Base-by-base conservation (phyloP, 106 monocot species). In the Narthecium ossifragum region DNA sequence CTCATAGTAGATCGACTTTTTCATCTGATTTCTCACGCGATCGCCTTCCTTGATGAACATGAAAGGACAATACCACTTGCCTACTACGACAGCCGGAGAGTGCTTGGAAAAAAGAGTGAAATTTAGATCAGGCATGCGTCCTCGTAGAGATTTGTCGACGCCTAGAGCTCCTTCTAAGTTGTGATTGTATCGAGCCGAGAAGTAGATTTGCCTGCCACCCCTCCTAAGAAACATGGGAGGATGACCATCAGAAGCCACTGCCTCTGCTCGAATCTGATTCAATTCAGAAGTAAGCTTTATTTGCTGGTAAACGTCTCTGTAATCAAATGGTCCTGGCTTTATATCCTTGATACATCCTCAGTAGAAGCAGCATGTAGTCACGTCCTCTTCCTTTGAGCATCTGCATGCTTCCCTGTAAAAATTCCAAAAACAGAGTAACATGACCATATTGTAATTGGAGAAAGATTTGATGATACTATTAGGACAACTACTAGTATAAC, bases 61-160 rank as follows among this genome's bases (percentile, higher is more conserved):
- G 45, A 62, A 81, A 10, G 85, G 85, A 49, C 47, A 49, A 31
- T 78, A 81, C 85, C 85, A 86, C 25, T 74, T 81, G 11, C 81
- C 81, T 5, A 81, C 54, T 9, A 58, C 56, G 5, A 59, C 48
- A 6, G 45, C 11, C 22, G 46, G 34, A 18, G 58, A 39, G n/a
- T n/a, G n/a, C n/a, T n/a, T n/a, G n/a, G n/a, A n/a, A n/a, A n/a
- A n/a, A n/a, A n/a, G n/a, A n/a, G n/a, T n/a, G n/a, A n/a, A n/a
- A 31, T 25, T 17, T 0, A 28, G 12, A 10, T 61, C 54, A 3
- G 70, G 66, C 62, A 59, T 55, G 31, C 49, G 55, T 1, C 12
- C 39, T 6, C 73, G 61, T 17, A 58, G 53, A 1, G 60, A 1
- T 1, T 37, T 31, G 53, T 81, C 33, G 8, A 77, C 9, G 3